Percentiles rank a stretch among this genome's conserved stretches.
phyloP scores from a whole-genome alignment of 1,284 basidiomycete genomes.

The Psilocybe mexicana region DNA sequence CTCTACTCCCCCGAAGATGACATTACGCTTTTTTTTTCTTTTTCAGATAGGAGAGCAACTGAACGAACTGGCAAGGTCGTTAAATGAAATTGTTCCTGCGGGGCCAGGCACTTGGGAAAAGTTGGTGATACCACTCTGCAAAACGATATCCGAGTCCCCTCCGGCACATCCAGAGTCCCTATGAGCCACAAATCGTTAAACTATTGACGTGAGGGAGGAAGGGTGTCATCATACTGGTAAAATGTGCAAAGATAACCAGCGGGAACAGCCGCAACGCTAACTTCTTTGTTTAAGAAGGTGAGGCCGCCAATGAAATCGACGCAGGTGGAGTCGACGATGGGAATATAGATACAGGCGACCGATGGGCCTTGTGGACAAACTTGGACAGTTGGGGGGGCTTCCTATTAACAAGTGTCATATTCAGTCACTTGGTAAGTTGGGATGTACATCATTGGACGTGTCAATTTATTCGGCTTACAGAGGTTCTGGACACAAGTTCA shows the following conservation, averaged over 20 bases:
- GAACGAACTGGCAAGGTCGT: not conserved
- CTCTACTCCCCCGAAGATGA: too few species aligned
- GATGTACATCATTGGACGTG: too few species aligned
- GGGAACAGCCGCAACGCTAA: not conserved
- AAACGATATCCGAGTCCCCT: not conserved
- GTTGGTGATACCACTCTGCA: not conserved
- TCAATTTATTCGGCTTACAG: too few species aligned
- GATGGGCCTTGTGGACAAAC: not conserved
- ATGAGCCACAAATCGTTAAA: not conserved
- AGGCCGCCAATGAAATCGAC: not conserved
- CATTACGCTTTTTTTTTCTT: too few species aligned
- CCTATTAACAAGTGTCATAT: not conserved
- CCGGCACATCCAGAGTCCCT: not conserved
- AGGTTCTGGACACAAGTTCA: too few species aligned
- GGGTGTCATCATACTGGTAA: not conserved
- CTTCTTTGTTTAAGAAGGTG: constrained; percentile 8
- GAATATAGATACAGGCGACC: not conserved
- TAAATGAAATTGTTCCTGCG: not conserved
- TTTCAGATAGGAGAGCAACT: not conserved
- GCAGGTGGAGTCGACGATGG: not conserved
- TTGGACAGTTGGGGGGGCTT: not conserved
- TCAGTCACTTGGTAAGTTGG: too few species aligned
- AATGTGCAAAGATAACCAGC: constrained; percentile 8
- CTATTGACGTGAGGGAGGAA: not conserved
- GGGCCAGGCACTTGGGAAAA: not conserved